Percentiles rank a stretch among this genome's conserved stretches.
Conservation (phyloP, 208 protist genomes). For the Tritrichomonas foetus region DNA sequence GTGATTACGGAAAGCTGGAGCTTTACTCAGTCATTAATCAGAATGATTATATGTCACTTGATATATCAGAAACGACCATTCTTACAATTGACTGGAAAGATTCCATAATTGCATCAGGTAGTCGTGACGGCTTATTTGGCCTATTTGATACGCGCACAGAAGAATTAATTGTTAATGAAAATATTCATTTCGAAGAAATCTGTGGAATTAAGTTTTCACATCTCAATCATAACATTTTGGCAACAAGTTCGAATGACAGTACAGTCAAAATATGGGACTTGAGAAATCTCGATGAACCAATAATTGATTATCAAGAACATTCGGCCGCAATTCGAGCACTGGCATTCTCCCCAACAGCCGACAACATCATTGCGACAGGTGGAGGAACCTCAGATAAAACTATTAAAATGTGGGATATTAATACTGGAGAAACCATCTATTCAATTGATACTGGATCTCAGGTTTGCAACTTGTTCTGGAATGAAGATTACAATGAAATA, state of each 20-base stretch:
- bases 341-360: background rate
- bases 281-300: background rate
- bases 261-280: slow-evolving; percentile 36
- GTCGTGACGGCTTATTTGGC: background rate
- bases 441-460: background rate
- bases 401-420: slow-evolving; percentile 27
- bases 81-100: background rate
- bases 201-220: background rate
- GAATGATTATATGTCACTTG: background rate
- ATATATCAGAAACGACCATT: background rate
- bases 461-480: slow-evolving; percentile 15
- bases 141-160: background rate
- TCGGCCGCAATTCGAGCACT: background rate
- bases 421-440: background rate
- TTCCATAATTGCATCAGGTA: background rate
- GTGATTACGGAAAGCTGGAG: background rate
- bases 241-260: slow-evolving; percentile 8
- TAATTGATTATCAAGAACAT: background rate
- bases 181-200: background rate
- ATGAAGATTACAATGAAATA: background rate
- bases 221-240: background rate
- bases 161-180: background rate
- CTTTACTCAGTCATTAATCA: background rate
- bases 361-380: background rate
- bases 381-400: background rate